Percentiles rank a stretch among this genome's conserved stretches.
phyloP scores from a whole-genome alignment of 2,329 filamentous ascomycete species.

The Fusarium domesticum region DNA sequence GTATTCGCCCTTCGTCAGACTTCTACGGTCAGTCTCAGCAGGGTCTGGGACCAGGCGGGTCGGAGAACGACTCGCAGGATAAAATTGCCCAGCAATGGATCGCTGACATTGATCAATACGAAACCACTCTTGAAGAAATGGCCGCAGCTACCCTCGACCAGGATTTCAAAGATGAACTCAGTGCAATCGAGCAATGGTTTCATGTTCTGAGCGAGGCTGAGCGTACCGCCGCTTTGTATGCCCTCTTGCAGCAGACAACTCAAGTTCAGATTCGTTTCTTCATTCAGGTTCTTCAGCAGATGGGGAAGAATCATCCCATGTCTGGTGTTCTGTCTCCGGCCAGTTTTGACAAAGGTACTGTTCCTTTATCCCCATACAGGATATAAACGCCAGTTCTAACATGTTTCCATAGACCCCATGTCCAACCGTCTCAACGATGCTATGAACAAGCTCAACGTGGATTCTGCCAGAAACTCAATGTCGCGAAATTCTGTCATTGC shows the following conservation, averaged over 20 bases:
- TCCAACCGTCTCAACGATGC: conserved; percentile 92
- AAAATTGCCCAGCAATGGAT: conserved; percentile 98
- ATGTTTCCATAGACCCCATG: conserved; percentile 74
- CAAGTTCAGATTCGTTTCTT: conserved; percentile 99
- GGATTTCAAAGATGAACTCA: conserved; percentile 98
- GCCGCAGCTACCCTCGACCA: conserved; percentile 97
- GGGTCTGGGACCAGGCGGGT: conserved; percentile 62
- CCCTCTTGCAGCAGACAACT: conserved; percentile 94
- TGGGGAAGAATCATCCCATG: conserved; percentile 98
- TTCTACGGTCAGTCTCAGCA: conserved; percentile 80
- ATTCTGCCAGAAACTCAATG: conserved; percentile 82
- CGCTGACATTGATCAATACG: conserved; percentile 97
- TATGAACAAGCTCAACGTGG: conserved; percentile 91
- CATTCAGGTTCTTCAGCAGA: conserved; percentile 97
- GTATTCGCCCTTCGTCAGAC: conserved; percentile 91
- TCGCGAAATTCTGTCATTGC: conserved; percentile 71
- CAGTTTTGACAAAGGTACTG: conserved; percentile 90
- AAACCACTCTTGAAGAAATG: conserved; percentile 99
- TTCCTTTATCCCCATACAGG: background rate
- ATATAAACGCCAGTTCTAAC: conserved; percentile 10
- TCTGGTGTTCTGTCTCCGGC: conserved; percentile 91
- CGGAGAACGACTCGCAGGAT: conserved; percentile 80
- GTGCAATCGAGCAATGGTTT: conserved; percentile 99
- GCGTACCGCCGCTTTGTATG: conserved; percentile 90
- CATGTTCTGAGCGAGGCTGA: conserved; percentile 95